phyloP scores from a whole-genome alignment of 371 early-diverging fungal genomes.

The Coemansia sp. region DNA sequence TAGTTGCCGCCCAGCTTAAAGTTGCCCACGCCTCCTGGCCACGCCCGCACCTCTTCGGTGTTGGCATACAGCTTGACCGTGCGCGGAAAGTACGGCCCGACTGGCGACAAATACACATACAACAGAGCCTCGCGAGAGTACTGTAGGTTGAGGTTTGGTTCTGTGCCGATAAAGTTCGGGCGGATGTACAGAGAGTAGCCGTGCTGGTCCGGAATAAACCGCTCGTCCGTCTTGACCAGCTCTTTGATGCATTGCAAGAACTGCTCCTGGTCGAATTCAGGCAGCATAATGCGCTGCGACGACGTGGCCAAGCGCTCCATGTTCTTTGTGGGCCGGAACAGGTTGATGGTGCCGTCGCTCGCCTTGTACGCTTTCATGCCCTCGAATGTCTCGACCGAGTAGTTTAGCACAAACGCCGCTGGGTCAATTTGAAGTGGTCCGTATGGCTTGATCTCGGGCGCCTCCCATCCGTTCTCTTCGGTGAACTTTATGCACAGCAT shows the following conservation, averaged over 20 bases:
- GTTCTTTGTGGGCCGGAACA: constrained; percentile 91
- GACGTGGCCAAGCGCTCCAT: constrained; percentile 79
- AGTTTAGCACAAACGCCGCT: constrained; percentile 89
- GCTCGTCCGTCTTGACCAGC: constrained; percentile 76
- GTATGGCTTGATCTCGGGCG: constrained; percentile 77
- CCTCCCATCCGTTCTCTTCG: constrained; percentile 73
- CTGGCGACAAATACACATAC: constrained; percentile 92
- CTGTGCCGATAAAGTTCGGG: constrained; percentile 95
- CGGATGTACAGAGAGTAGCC: constrained; percentile 95
- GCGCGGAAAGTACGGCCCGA: constrained; percentile 94
- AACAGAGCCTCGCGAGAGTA: constrained; percentile 73
- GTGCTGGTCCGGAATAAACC: constrained; percentile 86
- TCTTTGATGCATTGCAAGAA: constrained; percentile 82
- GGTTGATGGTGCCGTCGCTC: constrained; percentile 72
- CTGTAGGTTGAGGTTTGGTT: constrained; percentile 61
- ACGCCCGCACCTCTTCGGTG: constrained; percentile 84
- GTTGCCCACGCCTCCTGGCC: constrained; percentile 96
- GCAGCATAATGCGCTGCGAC: constrained; percentile 77
- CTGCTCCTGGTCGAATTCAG: constrained; percentile 82
- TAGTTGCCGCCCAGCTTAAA: constrained; percentile 93
- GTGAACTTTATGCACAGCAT: constrained; percentile 87
- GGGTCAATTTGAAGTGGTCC: constrained; percentile 81
- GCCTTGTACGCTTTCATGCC: constrained; percentile 93
- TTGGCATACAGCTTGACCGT: constrained; percentile 87
- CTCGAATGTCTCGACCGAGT: constrained; percentile 90